Conservation (phyloP, 2,329 filamentous ascomycete species). For the Pseudogymnoascus sp. region DNA sequence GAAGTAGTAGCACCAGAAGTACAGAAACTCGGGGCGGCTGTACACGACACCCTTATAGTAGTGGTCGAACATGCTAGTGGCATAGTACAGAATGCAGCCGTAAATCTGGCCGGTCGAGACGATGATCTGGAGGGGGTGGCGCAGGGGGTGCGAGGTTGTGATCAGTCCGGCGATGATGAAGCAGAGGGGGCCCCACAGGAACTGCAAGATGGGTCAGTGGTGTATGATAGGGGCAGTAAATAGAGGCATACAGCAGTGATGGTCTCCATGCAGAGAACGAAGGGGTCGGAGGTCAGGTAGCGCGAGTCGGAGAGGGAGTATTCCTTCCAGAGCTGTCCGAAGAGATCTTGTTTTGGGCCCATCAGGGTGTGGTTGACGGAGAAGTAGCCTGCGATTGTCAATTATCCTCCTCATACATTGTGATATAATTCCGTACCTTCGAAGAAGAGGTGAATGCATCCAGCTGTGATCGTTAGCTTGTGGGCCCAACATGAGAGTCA, state of each 20-base stretch:
- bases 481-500: neutral
- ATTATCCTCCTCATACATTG: neutral
- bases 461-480: conserved; percentile 16
- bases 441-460: conserved; percentile 26
- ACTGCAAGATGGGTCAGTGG: conserved; percentile 25
- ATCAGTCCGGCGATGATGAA: conserved; percentile 40
- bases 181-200: conserved; percentile 52
- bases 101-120: conserved; percentile 32
- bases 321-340: conserved; percentile 50
- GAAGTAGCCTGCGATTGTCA: conserved; percentile 35
- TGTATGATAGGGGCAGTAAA: neutral
- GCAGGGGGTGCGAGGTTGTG: conserved; percentile 33
- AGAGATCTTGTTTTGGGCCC: conserved; percentile 33
- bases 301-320: conserved; percentile 49
- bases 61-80: conserved; percentile 45
- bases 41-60: conserved; percentile 39
- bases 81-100: conserved; percentile 55
- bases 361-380: conserved; percentile 36
- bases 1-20: conserved; percentile 56
- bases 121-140: conserved; percentile 41
- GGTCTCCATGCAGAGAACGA: conserved; percentile 48
- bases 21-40: conserved; percentile 49
- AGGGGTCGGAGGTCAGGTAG: conserved; percentile 44
- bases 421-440: conserved; percentile 23
- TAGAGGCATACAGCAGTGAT: conserved; percentile 35